Conservation (phyloP, 2,329 filamentous ascomycete species). For the Fusarium sp. region DNA sequence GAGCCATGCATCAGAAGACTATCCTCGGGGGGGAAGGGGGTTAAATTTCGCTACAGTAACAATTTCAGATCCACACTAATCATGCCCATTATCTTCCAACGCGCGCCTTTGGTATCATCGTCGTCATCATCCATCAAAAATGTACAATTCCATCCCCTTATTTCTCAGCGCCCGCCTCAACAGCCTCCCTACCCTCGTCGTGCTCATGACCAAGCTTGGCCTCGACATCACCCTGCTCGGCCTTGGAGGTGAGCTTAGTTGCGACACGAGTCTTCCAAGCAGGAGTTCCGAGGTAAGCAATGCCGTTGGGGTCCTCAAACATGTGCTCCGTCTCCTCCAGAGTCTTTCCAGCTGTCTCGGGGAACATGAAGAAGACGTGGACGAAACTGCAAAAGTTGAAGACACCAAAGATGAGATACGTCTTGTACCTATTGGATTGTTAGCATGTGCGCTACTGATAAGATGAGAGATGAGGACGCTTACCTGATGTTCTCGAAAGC, state of each 20-base stretch:
- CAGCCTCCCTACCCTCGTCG: slow-evolving; percentile 3
- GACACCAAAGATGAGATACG: slow-evolving; percentile 39
- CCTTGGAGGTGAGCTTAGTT: slow-evolving; percentile 24
- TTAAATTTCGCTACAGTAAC: too few species aligned
- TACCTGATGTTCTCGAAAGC: slow-evolving; percentile 48
- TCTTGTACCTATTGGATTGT: slow-evolving; percentile 27
- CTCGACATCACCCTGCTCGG: slow-evolving; percentile 42
- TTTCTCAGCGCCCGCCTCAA: slow-evolving; percentile 3
- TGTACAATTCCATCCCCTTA: background rate
- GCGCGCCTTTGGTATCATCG: too few species aligned
- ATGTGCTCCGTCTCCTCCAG: slow-evolving; percentile 74
- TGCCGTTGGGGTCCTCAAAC: slow-evolving; percentile 47
- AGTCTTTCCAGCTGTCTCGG: slow-evolving; percentile 63
- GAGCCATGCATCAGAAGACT: too few species aligned
- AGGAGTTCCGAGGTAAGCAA: slow-evolving; percentile 37
- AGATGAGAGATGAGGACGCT: background rate
- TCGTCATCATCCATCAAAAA: background rate
- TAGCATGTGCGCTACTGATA: background rate
- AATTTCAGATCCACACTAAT: too few species aligned
- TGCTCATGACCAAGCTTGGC: slow-evolving; percentile 32
- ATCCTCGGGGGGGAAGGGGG: too few species aligned
- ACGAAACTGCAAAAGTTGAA: slow-evolving; percentile 43
- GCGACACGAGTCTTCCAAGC: slow-evolving; percentile 42
- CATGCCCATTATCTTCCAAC: too few species aligned
- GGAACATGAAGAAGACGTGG: slow-evolving; percentile 61